Evolutionary conservation across 2,329 filamentous ascomycete genomes (phyloP), one percentile per base, ranked within the genome.

Genomic region (Fusarium phyllophilum): DNA sequence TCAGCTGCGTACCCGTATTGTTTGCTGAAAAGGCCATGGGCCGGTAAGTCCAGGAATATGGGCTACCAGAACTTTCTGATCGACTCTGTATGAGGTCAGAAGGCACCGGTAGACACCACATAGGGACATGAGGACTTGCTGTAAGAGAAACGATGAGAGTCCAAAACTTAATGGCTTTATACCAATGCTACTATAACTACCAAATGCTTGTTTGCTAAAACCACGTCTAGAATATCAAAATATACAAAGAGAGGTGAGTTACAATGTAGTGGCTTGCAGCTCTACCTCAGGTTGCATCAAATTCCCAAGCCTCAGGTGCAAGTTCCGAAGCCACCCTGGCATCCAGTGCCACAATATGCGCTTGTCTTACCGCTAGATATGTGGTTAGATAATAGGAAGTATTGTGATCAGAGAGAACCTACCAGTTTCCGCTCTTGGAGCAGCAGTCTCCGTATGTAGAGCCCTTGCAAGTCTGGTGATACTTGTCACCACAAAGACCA

Each of bases 401-500:
- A 20, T 14, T 44, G 22, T 9, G 39, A 14, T 5, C 13, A 24
- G 39, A 18, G 22, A 14, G 15, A 36, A 64, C 64, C 33, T 41
- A 66, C 68, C 72, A 72, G 33, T 59, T 61, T 33, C 60, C 57
- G 15, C 61, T 34, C 38, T 58, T 66, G 41, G 68, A 70, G 24
- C 65, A 74, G 38, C 72, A 75, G 34, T 70, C 38, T 38, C 70
- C 73, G n/a, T 74, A 68, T 24, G 33, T 24, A 66, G 70, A 73
- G 26, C 66, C 70, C 52, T 70, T 45, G 55, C 62, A 68, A 31
- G 72, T 75, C 59, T 75, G 73, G 62, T 75, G 62, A 65, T 73
- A 75, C 62, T 57, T 65, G 24, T 67, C 55, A 12, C 72, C 72
- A 29, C 70, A 70, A 42, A 75, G 73, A 13, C 73, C 70, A 33